Conservation (phyloP, 331 rosid species). For the Erythrophleum ivorense region DNA sequence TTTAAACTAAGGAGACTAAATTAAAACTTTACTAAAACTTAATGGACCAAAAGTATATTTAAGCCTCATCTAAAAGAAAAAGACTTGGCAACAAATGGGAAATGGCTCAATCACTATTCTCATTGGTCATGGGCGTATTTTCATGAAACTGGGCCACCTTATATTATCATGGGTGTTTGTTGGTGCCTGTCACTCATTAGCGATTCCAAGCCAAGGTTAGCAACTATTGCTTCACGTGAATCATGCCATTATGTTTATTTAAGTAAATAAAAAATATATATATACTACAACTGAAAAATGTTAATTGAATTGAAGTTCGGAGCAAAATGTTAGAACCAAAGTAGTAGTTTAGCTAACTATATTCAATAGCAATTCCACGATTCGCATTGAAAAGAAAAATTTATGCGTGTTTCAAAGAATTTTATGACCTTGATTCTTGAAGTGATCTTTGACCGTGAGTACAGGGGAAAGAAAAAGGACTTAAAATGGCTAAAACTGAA, state of each 20-base stretch:
- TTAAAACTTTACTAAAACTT: no score
- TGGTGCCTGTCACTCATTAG: conserved; percentile 11
- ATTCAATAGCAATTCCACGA: not conserved
- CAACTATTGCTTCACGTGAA: not conserved
- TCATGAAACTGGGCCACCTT: not conserved
- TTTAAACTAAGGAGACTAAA: no score
- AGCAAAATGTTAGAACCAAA: not conserved
- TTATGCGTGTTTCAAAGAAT: not conserved
- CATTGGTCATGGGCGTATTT: conserved; percentile 27
- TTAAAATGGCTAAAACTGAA: no score
- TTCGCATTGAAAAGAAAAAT: no score
- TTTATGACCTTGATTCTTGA: not conserved
- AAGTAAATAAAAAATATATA: not conserved
- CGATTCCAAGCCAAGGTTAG: conserved; percentile 1
- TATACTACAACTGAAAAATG: not conserved
- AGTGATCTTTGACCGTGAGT: not conserved
- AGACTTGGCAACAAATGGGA: not conserved
- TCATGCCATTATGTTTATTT: no score
- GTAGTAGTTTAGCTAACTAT: not conserved
- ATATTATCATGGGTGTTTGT: not conserved
- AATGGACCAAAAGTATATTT: no score
- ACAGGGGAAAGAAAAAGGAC: not conserved
- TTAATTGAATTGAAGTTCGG: not conserved
- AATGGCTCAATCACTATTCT: not conserved
- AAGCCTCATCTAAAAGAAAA: not conserved